These are phyloP conservation scores for Cenchrus americanus DNA, from an alignment of 176 grass and related monocot genomes.

Conservation along the genomic window DNA sequence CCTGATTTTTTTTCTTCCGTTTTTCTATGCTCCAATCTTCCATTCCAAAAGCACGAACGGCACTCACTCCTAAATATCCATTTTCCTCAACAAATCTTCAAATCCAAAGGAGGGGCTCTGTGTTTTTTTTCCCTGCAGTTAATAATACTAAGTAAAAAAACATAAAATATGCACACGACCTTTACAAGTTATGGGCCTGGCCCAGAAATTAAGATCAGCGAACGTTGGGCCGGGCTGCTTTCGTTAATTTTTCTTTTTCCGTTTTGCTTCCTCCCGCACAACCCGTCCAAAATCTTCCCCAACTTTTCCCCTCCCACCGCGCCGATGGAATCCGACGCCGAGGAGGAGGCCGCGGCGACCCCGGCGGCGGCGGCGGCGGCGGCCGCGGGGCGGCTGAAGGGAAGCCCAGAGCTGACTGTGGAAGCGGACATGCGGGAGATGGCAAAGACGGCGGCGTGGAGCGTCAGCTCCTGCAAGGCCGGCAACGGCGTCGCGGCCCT, in stretches of 20 bases:
- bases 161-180: too few relatives aligned
- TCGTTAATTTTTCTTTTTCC: background rate
- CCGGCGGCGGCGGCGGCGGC: conserved; percentile 4
- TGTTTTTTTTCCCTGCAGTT: too few relatives aligned
- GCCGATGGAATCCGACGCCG: conserved; percentile 83
- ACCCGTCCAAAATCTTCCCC: background rate
- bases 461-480: conserved; percentile 93
- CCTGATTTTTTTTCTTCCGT: too few relatives aligned
- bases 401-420: conserved; percentile 56
- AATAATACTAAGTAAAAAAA: too few relatives aligned
- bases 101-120: too few relatives aligned
- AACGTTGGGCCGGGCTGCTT: background rate
- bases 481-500: conserved; percentile 83
- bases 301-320: background rate
- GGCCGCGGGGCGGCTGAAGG: conserved; percentile 55
- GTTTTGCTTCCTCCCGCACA: conserved; percentile 1
- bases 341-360: conserved; percentile 66
- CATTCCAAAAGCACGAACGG: too few relatives aligned
- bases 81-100: too few relatives aligned
- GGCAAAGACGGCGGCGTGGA: conserved; percentile 88
- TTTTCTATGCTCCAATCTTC: too few relatives aligned
- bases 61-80: too few relatives aligned
- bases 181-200: background rate
- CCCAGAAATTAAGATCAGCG: background rate
- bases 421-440: conserved; percentile 76